Percentiles rank a stretch among this genome's conserved stretches.
Conservation (phyloP, 2,329 filamentous ascomycete species). For the Leptographium wingfieldii region DNA sequence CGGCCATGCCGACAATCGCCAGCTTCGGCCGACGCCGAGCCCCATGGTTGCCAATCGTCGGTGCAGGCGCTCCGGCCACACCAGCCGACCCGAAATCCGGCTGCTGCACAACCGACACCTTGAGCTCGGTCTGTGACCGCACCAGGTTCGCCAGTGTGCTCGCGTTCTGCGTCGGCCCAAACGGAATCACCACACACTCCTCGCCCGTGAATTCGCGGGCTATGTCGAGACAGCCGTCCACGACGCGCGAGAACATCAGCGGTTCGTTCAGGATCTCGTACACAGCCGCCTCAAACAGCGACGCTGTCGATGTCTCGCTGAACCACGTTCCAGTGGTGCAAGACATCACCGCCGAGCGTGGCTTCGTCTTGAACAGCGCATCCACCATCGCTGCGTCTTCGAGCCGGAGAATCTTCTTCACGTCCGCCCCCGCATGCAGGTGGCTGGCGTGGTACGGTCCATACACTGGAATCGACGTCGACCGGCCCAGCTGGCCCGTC, state of each 20-base stretch:
- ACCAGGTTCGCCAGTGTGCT: slow-evolving; percentile 31
- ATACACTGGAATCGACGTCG: slow-evolving; percentile 38
- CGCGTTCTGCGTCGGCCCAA: slow-evolving; percentile 36
- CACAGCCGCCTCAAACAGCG: slow-evolving; percentile 30
- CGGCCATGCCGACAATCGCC: slow-evolving; percentile 74
- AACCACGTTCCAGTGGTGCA: slow-evolving; percentile 33
- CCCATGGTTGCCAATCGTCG: slow-evolving; percentile 34
- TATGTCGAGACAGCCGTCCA: slow-evolving; percentile 32
- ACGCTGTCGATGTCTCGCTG: slow-evolving; percentile 24
- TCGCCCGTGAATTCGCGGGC: slow-evolving; percentile 26
- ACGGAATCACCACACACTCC: slow-evolving; percentile 33
- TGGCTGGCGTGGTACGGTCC: slow-evolving; percentile 45
- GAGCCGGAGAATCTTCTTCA: slow-evolving; percentile 32
- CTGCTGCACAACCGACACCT: slow-evolving; percentile 27
- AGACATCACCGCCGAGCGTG: slow-evolving; percentile 37
- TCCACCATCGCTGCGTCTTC: slow-evolving; percentile 25
- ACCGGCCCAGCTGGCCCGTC: slow-evolving; percentile 26
- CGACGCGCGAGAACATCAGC: slow-evolving; percentile 33
- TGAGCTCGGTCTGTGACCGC: slow-evolving; percentile 27
- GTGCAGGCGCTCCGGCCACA: slow-evolving; percentile 12
- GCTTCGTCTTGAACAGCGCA: slow-evolving; percentile 28
- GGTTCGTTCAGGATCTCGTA: slow-evolving; percentile 38
- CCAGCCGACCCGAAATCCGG: slow-evolving; percentile 20
- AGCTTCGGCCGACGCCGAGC: slow-evolving; percentile 49
- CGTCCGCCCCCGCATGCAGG: slow-evolving; percentile 31